phyloP scores from a whole-genome alignment of 495 filamentous ascomycete species.

The Wilcoxina mikolae region DNA sequence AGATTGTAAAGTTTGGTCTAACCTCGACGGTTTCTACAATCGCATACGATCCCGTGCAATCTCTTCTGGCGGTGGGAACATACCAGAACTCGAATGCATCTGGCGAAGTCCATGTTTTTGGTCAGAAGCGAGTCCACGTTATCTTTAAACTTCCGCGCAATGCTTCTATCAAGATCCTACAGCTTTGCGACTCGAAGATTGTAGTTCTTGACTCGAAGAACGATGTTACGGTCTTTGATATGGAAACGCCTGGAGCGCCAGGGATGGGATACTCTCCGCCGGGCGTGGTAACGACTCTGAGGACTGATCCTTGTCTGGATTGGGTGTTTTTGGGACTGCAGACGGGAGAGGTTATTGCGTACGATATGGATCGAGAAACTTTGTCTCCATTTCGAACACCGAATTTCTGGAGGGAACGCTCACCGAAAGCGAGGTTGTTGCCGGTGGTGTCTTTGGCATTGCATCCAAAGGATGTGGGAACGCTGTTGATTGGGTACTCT shows the following conservation, averaged over 20 bases:
- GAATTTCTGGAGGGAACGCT: slow-evolving; percentile 63
- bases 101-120: slow-evolving; percentile 81
- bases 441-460: slow-evolving; percentile 63
- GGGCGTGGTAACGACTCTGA: slow-evolving; percentile 51
- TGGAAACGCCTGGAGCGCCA: slow-evolving; percentile 30
- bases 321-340: slow-evolving; percentile 71
- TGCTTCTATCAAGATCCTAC: slow-evolving; percentile 53
- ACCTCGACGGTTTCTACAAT: slow-evolving; percentile 58
- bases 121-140: slow-evolving; percentile 62
- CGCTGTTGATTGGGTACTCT: slow-evolving; percentile 70
- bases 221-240: slow-evolving; percentile 64
- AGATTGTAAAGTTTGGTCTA: slow-evolving; percentile 71
- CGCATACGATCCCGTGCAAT: slow-evolving; percentile 86
- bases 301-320: slow-evolving; percentile 75
- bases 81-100: slow-evolving; percentile 61
- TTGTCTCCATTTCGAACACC: slow-evolving; percentile 64
- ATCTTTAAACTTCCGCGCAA: slow-evolving; percentile 48
- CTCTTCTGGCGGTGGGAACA: slow-evolving; percentile 84
- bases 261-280: slow-evolving; percentile 49
- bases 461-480: slow-evolving; percentile 87
- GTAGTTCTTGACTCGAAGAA: slow-evolving; percentile 70
- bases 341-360: slow-evolving; percentile 69
- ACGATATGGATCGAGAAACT: slow-evolving; percentile 70
- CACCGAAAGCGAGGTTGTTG: slow-evolving; percentile 40
- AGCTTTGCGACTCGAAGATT: slow-evolving; percentile 46